phyloP scores from a whole-genome alignment of 768 basidiomycete species.

The Chalciporus pseudorubinellus region DNA sequence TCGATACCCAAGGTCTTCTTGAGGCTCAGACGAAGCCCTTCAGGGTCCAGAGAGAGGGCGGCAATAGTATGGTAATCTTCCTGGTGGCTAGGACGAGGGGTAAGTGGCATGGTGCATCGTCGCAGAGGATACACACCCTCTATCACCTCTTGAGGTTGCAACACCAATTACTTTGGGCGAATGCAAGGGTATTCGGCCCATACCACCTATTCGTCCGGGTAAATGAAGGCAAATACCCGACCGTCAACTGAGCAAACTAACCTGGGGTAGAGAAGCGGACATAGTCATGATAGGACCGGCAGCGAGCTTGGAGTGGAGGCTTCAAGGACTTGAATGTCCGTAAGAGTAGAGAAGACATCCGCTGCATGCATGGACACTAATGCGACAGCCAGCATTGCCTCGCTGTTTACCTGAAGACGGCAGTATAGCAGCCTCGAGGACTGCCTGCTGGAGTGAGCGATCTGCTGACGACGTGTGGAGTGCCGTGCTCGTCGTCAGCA shows the following conservation, averaged over 20 bases:
- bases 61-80: slow-evolving; percentile 84
- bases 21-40: slow-evolving; percentile 65
- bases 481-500: not conserved
- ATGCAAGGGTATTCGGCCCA: slow-evolving; percentile 64
- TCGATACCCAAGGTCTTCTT: slow-evolving; percentile 60
- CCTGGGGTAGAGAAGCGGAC: slow-evolving; percentile 51
- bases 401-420: slow-evolving; percentile 6
- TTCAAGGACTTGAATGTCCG: slow-evolving; percentile 20
- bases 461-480: not conserved
- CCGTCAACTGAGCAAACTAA: slow-evolving; percentile 29
- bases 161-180: slow-evolving; percentile 79
- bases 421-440: slow-evolving; percentile 13
- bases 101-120: slow-evolving; percentile 1
- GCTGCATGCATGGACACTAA: slow-evolving; percentile 23
- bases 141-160: slow-evolving; percentile 70
- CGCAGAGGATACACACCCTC: slow-evolving; percentile 46
- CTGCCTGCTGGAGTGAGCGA: slow-evolving; percentile 2
- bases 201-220: slow-evolving; percentile 45
- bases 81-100: slow-evolving; percentile 59
- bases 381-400: slow-evolving; percentile 32
- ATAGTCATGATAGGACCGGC: slow-evolving; percentile 63
- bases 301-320: slow-evolving; percentile 15
- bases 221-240: slow-evolving; percentile 4
- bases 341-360: slow-evolving; percentile 29
- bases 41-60: slow-evolving; percentile 70